Evolutionary conservation across 2,329 filamentous ascomycete species (phyloP), one percentile per base, ranked within the genome.

Genomic region (Fusarium sp.): DNA sequence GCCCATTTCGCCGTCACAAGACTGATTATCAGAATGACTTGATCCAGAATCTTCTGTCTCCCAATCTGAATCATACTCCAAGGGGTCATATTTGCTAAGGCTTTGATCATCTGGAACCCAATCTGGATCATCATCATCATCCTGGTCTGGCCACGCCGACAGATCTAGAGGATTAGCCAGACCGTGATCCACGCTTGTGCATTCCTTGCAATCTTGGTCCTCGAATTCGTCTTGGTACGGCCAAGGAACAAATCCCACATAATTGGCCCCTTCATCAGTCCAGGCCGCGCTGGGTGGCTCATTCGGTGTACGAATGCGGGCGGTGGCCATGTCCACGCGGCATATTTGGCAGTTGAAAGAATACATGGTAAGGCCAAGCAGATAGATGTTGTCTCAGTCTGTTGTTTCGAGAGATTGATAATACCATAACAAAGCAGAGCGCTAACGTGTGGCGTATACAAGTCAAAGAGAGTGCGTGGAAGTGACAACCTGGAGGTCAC

Each of bases 271-370:
- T 6, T 62, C 38, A 4, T 29, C 21, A 1, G 39, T 35, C 59
- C 59, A 62, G 1, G 59, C 57, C 7, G 59, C 59, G n/a, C 10
- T 29, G 0, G 11, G n/a, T 16, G 57, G 46, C 12, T 62, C 59
- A 1, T 41, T 11, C 1, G 39, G 16, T 2, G 57, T 62, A 13
- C 59, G 57, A 13, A 62, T 62, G 11, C 59, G 59, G 16, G 59
- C 59, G 6, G 12, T 35, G 11, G 59, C 46, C 26, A 62, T 44
- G 39, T 62, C 57, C 4, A 62, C 46, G 6, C 44, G 24, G 26
- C 59, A 62, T n/a, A 62, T 62, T 13, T 54, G 43, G 11, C 59
- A 62, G 15, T 4, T 4, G 1, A 35, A 62, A 2, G 59, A 62
- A 5, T 42, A 52, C 48, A 52, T 50, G n/a, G n/a, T n/a, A n/a